These are phyloP conservation scores for Microdochium nivale DNA, from an alignment of 2,329 filamentous ascomycete species.

Conservation along the genomic window DNA sequence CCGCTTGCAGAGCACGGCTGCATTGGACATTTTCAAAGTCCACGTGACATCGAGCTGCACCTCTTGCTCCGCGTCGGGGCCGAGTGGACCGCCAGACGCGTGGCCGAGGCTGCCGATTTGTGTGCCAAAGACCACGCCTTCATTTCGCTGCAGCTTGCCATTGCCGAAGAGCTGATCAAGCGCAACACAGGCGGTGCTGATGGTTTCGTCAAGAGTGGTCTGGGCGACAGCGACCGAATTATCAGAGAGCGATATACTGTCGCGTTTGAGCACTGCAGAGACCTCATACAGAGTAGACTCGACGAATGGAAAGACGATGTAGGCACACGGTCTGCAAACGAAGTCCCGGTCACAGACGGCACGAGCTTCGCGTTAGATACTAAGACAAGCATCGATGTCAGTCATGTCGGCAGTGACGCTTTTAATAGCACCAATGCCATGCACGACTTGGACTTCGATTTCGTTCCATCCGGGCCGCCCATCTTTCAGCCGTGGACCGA, in stretches of 20 bases:
- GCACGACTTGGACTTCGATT: too few species aligned
- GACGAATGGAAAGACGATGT: too few species aligned
- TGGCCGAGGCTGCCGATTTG: constrained; percentile 33
- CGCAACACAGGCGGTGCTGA: background rate
- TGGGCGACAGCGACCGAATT: background rate
- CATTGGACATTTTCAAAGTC: constrained; percentile 24
- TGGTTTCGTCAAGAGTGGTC: background rate
- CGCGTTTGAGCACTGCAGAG: background rate
- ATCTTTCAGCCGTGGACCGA: background rate
- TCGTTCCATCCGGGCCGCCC: too few species aligned
- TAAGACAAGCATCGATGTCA: too few species aligned
- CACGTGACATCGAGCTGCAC: constrained; percentile 33
- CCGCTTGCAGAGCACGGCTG: constrained; percentile 24
- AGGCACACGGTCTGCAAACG: too few species aligned
- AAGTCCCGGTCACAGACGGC: too few species aligned
- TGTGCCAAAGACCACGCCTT: constrained; percentile 45
- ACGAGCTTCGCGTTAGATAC: too few species aligned
- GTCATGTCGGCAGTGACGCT: too few species aligned
- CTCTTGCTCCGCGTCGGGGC: constrained; percentile 26
- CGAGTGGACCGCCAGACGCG: background rate
- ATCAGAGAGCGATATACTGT: background rate
- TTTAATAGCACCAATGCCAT: too few species aligned
- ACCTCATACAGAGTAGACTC: background rate
- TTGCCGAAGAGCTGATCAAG: background rate
- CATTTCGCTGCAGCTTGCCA: background rate